phyloP scores from a whole-genome alignment of 257 asterid genomes.

The Fraxinus anomala region DNA sequence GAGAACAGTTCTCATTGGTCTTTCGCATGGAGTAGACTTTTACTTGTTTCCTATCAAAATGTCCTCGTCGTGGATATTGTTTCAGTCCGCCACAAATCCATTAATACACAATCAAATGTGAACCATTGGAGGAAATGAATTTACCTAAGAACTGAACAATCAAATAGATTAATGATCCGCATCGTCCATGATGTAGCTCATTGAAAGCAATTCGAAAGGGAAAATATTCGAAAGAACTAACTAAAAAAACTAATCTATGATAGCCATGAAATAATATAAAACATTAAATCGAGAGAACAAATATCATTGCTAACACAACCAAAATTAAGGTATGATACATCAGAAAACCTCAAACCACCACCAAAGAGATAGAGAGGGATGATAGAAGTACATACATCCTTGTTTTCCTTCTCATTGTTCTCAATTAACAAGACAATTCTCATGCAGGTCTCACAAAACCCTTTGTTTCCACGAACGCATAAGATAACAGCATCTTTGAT shows the following conservation, averaged over 20 bases:
- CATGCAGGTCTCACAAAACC: constrained; percentile 92
- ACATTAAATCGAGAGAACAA: background rate
- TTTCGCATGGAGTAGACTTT: no score
- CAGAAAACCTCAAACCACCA: constrained; percentile 15
- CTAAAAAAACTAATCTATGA: no score
- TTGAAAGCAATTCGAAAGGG: no score
- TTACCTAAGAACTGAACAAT: constrained; percentile 2
- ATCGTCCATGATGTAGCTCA: background rate
- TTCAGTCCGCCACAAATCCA: no score
- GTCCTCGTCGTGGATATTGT: no score
- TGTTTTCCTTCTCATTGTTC: constrained; percentile 50
- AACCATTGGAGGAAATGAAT: no score
- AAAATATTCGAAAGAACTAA: no score
- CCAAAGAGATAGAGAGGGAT: constrained; percentile 26
- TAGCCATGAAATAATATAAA: no score
- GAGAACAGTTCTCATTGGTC: no score
- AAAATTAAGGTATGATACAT: constrained; percentile 12
- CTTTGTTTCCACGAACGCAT: constrained; percentile 87
- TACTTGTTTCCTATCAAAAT: no score
- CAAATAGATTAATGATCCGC: background rate
- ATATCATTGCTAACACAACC: constrained; percentile 8
- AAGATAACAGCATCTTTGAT: constrained; percentile 59
- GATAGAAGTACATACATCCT: constrained; percentile 51
- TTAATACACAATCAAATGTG: no score
- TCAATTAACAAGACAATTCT: constrained; percentile 70